These are phyloP conservation scores for Neovahlkampfia damariscottae DNA, from an alignment of 78 protist genomes.

Conservation along the genomic window DNA sequence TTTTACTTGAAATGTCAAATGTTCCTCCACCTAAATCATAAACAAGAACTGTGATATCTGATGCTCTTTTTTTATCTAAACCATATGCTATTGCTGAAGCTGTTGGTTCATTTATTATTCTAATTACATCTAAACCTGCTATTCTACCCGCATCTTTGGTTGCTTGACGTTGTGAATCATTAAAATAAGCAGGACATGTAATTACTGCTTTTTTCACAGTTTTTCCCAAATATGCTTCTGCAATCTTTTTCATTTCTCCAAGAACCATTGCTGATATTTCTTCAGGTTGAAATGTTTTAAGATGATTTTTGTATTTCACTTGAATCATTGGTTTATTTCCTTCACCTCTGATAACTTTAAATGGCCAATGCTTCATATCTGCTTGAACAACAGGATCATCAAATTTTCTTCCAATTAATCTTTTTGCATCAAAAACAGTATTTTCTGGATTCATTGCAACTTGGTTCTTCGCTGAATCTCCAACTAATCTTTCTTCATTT, in stretches of 20 bases:
- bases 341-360: background rate
- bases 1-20: constrained; percentile 93
- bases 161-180: constrained; percentile 89
- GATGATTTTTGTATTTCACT: constrained; percentile 11
- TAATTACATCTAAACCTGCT: constrained; percentile 70
- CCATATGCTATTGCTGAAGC: constrained; percentile 91
- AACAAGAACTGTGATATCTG: constrained; percentile 84
- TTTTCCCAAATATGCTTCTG: constrained; percentile 80
- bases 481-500: constrained; percentile 76
- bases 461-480: constrained; percentile 94
- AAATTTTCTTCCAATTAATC: constrained; percentile 72
- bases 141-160: constrained; percentile 77
- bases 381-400: constrained; percentile 56
- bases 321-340: background rate
- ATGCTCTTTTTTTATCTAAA: too few relatives aligned
- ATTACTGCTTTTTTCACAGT: constrained; percentile 76
- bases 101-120: constrained; percentile 98
- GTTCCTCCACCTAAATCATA: constrained; percentile 99
- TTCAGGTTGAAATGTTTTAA: constrained; percentile 45
- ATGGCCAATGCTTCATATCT: constrained; percentile 72
- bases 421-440: constrained; percentile 92
- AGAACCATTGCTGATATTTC: constrained; percentile 80
- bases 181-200: constrained; percentile 97
- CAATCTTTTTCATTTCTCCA: constrained; percentile 82
- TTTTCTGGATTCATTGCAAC: constrained; percentile 87